Conservation (phyloP, 371 early-diverging fungal genomes). For the Phascolomyces articulosus region DNA sequence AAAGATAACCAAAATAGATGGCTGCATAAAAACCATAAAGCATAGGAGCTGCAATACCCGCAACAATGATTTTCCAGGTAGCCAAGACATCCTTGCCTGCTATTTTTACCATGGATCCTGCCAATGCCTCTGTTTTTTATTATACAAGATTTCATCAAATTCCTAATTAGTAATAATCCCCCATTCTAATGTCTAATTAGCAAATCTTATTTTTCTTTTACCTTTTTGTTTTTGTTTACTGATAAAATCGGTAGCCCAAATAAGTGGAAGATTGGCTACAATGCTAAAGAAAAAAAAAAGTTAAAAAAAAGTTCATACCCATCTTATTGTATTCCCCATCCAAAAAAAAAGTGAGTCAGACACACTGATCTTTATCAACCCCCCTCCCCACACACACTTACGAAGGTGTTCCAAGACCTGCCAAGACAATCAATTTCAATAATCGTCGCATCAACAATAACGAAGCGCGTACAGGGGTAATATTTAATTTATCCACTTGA, state of each 20-base stretch:
- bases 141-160: too few species aligned
- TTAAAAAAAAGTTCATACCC: background rate
- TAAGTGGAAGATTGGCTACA: constrained; percentile 78
- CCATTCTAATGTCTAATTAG: too few species aligned
- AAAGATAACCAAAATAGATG: constrained; percentile 44
- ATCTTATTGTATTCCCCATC: too few species aligned
- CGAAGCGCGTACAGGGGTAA: constrained; percentile 72
- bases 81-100: constrained; percentile 93
- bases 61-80: constrained; percentile 94
- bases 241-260: constrained; percentile 67
- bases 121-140: constrained; percentile 72
- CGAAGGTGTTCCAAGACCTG: constrained; percentile 85
- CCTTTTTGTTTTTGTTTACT: constrained; percentile 80
- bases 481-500: constrained; percentile 84
- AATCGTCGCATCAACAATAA: constrained; percentile 65
- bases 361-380: too few species aligned
- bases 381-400: constrained; percentile 36
- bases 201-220: too few species aligned
- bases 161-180: too few species aligned
- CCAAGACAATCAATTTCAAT: constrained; percentile 67
- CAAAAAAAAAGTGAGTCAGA: too few species aligned
- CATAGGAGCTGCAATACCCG: constrained; percentile 75
- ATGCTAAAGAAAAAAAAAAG: constrained; percentile 34
- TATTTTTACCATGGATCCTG: constrained; percentile 92
- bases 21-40: constrained; percentile 76